Percentiles rank a stretch among this genome's conserved stretches.
Evolutionary conservation across 768 basidiomycete genomes (phyloP).

Genomic region (Hypholoma sublateritium): DNA sequence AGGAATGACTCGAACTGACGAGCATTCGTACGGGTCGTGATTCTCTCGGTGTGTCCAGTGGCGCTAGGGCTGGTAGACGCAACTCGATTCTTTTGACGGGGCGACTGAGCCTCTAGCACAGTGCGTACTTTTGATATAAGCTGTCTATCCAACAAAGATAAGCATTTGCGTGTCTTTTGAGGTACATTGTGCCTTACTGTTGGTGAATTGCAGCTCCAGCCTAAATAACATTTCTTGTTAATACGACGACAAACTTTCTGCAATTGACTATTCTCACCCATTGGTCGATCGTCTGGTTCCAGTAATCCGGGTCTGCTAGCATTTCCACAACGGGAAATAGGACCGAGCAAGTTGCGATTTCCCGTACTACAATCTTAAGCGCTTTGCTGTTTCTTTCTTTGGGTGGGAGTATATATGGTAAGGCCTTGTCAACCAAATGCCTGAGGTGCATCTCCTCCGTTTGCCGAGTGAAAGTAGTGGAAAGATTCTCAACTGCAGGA

Average conservation of each 20-base stretch:
- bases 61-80: conserved; percentile 35
- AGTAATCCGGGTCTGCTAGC: conserved; percentile 94
- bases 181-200: conserved; percentile 32
- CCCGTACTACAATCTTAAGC: conserved; percentile 72
- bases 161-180: conserved; percentile 9
- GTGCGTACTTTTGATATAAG: conserved; percentile 87
- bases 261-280: conserved; percentile 55
- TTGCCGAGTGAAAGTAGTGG: conserved; percentile 86
- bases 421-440: conserved; percentile 63
- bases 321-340: conserved; percentile 90
- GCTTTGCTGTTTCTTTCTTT: conserved; percentile 71
- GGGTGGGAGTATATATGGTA: conserved; percentile 75
- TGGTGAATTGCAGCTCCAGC: conserved; percentile 54
- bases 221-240: conserved; percentile 22
- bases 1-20: conserved; percentile 92
- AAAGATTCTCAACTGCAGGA: conserved; percentile 83
- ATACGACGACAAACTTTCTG: background rate
- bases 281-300: conserved; percentile 92
- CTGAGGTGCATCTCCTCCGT: conserved; percentile 87
- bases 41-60: conserved; percentile 56
- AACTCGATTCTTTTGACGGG: conserved; percentile 44
- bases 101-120: conserved; percentile 78
- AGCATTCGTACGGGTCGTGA: conserved; percentile 78
- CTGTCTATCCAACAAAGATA: conserved; percentile 44
- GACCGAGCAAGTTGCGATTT: conserved; percentile 80